Evolutionary conservation across 441 rosid genomes (phyloP), one percentile per base, ranked within the genome.

Genomic region (Erysimum cheiri): DNA sequence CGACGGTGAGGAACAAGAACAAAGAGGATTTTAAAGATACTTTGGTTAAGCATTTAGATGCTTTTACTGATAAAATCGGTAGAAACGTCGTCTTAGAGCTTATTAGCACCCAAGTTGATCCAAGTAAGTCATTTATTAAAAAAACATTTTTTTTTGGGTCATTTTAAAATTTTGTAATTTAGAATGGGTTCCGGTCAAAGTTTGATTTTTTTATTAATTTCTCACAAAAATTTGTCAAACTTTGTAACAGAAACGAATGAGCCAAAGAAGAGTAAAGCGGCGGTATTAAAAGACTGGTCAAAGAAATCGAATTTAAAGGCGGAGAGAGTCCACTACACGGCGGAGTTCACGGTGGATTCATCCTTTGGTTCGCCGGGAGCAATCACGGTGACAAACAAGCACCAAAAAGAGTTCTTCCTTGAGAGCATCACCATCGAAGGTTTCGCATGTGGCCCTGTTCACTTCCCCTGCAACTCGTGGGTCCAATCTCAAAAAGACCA

Each of bases 391-490:
- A 82, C 75, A 19, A 95, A 95, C 71, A 90, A 90, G 74, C 99
- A 95, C 49, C 98, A 88, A 40, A 81, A 81, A 54, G 98, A 92
- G 84, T 90, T 95, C 43, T 95, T 86, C 67, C 61, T 95, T 64
- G 98, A 95, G 83, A 81, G 77, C 14, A 90, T 95, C 63, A 89
- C 90, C 26, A 71, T 95, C 29, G 98, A 92, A 78, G 97, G 96
- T n/a, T 92, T 92, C 75, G 85, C 94, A 44, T 75, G 75, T 71
- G 96, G 93, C 4, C 90, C 97, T 11, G 81, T 92, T 43, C 93
- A 95, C 79, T 95, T 95, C 73, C 93, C 94, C 10, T 90, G 99
- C 71, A 92, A 89, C 64, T 95, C 99, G 1, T 92, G 97, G 98
- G 97, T 95, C 2, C 98, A 92, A 73, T 80, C 98, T 14, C 76